phyloP scores from a whole-genome alignment of 495 filamentous ascomycete genomes.

The Lepidopterella palustris region DNA sequence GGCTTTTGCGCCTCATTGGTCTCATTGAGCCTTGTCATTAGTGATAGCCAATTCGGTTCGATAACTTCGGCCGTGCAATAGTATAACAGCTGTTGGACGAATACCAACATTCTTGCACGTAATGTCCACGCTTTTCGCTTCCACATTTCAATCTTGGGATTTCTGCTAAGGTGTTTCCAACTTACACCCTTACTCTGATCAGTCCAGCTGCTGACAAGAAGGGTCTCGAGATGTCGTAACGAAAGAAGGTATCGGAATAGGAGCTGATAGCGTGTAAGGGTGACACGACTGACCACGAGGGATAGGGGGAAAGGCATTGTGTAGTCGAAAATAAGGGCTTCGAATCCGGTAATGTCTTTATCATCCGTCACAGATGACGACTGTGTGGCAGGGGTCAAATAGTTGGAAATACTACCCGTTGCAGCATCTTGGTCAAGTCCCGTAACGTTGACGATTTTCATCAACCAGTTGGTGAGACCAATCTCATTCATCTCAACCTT shows the following conservation, averaged over 20 bases:
- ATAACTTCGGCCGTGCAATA: slow-evolving; percentile 96
- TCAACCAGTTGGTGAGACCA: slow-evolving; percentile 83
- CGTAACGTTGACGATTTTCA: slow-evolving; percentile 91
- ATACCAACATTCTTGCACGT: slow-evolving; percentile 88
- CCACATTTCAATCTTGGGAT: slow-evolving; percentile 76
- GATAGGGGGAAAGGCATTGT: slow-evolving; percentile 93
- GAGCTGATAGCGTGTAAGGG: slow-evolving; percentile 88
- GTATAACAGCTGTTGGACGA: slow-evolving; percentile 91
- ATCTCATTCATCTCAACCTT: slow-evolving; percentile 96
- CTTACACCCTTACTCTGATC: slow-evolving; percentile 77
- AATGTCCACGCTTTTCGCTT: slow-evolving; percentile 90
- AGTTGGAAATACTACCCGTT: slow-evolving; percentile 42
- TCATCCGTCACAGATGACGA: slow-evolving; percentile 56
- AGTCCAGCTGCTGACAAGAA: slow-evolving; percentile 79
- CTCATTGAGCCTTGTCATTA: slow-evolving; percentile 78
- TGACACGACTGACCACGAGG: slow-evolving; percentile 92
- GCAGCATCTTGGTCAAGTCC: slow-evolving; percentile 82
- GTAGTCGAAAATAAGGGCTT: slow-evolving; percentile 89
- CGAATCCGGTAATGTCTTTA: slow-evolving; percentile 81
- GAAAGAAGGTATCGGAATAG: slow-evolving; percentile 89
- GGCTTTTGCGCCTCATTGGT: slow-evolving; percentile 31
- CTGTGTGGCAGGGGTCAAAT: slow-evolving; percentile 47
- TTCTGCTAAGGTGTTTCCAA: slow-evolving; percentile 75
- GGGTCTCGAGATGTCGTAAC: slow-evolving; percentile 77
- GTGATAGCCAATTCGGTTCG: slow-evolving; percentile 89